Percentiles rank a stretch among this genome's conserved stretches.
phyloP scores from a whole-genome alignment of 2,329 filamentous ascomycete genomes.

The Pseudocercospora crystallina region DNA sequence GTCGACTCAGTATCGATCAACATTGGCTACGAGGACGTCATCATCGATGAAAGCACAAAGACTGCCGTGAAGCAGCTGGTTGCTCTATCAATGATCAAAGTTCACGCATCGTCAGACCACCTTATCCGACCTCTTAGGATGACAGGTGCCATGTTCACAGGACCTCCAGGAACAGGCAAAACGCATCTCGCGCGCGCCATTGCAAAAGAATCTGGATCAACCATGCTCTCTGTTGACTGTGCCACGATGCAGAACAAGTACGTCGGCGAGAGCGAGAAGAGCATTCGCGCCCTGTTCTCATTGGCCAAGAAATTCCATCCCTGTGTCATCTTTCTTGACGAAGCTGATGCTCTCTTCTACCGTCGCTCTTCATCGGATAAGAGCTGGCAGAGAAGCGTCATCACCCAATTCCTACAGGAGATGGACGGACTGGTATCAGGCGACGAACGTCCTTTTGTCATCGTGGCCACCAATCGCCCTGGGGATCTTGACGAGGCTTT shows the following conservation, averaged over 20 bases:
- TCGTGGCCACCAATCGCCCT: conserved; percentile 95
- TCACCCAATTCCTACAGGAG: conserved; percentile 98
- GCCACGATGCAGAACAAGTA: conserved; percentile 98
- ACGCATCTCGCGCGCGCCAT: conserved; percentile 98
- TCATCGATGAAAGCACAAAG: neutral
- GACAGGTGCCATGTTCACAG: conserved; percentile 51
- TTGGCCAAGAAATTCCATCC: conserved; percentile 96
- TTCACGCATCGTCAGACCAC: neutral
- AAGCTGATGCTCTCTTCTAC: conserved; percentile 98
- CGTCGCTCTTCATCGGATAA: conserved; percentile 97
- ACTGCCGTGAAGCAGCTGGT: neutral
- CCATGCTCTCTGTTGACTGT: conserved; percentile 99
- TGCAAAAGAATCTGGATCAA: conserved; percentile 97
- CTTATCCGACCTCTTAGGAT: neutral
- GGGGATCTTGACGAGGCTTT: conserved; percentile 97
- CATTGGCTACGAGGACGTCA: neutral
- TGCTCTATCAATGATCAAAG: neutral
- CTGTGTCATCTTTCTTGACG: conserved; percentile 97
- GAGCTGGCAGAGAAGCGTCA: conserved; percentile 56
- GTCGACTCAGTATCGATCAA: neutral
- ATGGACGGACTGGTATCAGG: conserved; percentile 99
- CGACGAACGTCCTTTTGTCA: conserved; percentile 85
- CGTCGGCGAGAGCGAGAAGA: conserved; percentile 99
- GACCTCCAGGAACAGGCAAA: conserved; percentile 95
- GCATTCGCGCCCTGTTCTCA: conserved; percentile 99